phyloP scores from a whole-genome alignment of 2,329 filamentous ascomycete genomes.

The Rhinocladiella mackenziei region DNA sequence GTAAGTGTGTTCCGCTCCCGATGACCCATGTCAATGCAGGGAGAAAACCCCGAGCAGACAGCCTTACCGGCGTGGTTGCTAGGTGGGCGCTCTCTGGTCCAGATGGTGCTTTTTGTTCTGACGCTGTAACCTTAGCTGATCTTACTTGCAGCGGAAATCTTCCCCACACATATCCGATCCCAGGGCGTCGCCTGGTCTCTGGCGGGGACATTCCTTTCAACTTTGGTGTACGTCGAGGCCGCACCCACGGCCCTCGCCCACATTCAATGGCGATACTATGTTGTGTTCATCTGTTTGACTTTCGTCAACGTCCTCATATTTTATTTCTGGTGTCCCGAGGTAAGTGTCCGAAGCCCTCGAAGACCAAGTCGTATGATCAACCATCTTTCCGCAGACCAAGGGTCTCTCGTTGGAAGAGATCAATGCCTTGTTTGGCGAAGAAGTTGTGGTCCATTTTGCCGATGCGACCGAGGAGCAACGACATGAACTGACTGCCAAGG shows the following conservation, averaged over 20 bases:
- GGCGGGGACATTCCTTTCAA: slow-evolving; percentile 21
- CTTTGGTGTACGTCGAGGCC: slow-evolving; percentile 22
- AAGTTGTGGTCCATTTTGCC: slow-evolving; percentile 21
- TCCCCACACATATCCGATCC: slow-evolving; percentile 26
- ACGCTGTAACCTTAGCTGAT: not conserved
- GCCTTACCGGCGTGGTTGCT: too few relatives aligned
- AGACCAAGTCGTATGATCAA: slow-evolving; percentile 1
- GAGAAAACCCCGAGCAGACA: not conserved
- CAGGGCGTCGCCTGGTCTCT: slow-evolving; percentile 24
- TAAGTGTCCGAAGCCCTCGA: too few relatives aligned
- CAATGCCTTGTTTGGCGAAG: slow-evolving; percentile 22
- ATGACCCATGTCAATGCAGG: not conserved
- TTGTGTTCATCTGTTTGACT: slow-evolving; percentile 41
- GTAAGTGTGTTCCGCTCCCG: slow-evolving; percentile 6
- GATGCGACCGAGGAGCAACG: slow-evolving; percentile 35
- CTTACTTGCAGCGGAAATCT: slow-evolving; percentile 24
- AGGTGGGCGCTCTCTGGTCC: too few relatives aligned
- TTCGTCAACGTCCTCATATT: slow-evolving; percentile 29
- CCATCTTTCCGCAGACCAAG: slow-evolving; percentile 11
- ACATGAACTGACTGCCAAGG: slow-evolving; percentile 13
- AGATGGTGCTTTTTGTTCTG: too few relatives aligned
- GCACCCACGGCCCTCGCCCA: slow-evolving; percentile 33
- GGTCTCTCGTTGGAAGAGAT: slow-evolving; percentile 26
- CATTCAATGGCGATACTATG: slow-evolving; percentile 35
- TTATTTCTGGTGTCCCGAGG: slow-evolving; percentile 40